Conservation (phyloP, 805 yeast species). For the Millerago galiae region DNA sequence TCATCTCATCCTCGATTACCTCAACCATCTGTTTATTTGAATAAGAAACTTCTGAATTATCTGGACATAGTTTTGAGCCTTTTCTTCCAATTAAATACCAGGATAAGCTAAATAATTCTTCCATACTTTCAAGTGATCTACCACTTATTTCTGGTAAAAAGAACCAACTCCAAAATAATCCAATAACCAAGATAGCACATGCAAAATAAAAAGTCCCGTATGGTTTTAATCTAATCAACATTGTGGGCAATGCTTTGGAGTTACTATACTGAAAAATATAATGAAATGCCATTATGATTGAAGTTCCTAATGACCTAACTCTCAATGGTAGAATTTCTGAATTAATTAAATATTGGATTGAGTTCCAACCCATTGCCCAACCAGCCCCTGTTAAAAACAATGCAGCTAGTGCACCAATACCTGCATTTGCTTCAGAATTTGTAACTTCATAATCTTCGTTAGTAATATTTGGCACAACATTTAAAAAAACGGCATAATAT, state of each 20-base stretch:
- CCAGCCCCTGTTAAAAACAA: constrained; percentile 46
- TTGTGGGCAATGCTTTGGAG: constrained; percentile 47
- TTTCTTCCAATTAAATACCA: constrained; percentile 54
- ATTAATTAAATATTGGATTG: constrained; percentile 47
- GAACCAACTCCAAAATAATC: constrained; percentile 34
- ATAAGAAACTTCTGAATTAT: constrained; percentile 34
- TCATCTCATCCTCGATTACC: constrained; percentile 9
- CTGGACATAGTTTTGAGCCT: constrained; percentile 48
- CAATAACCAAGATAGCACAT: constrained; percentile 33
- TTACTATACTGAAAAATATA: constrained; percentile 53
- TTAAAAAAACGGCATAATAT: constrained; percentile 41
- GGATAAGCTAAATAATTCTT: constrained; percentile 36
- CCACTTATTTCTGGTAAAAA: constrained; percentile 34
- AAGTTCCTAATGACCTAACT: constrained; percentile 42
- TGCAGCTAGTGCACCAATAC: constrained; percentile 44
- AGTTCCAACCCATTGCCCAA: constrained; percentile 56
- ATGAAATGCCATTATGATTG: constrained; percentile 48
- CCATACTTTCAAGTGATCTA: constrained; percentile 34
- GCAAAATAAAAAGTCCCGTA: constrained; percentile 50
- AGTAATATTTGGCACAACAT: constrained; percentile 38
- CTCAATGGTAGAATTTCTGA: constrained; percentile 50
- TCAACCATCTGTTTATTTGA: constrained; percentile 10
- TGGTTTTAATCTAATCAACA: constrained; percentile 39
- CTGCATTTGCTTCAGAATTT: constrained; percentile 30
- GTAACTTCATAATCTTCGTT: constrained; percentile 26